Base-by-base conservation (phyloP, 805 yeast species). In the Kluyveromyces starmeri region DNA sequence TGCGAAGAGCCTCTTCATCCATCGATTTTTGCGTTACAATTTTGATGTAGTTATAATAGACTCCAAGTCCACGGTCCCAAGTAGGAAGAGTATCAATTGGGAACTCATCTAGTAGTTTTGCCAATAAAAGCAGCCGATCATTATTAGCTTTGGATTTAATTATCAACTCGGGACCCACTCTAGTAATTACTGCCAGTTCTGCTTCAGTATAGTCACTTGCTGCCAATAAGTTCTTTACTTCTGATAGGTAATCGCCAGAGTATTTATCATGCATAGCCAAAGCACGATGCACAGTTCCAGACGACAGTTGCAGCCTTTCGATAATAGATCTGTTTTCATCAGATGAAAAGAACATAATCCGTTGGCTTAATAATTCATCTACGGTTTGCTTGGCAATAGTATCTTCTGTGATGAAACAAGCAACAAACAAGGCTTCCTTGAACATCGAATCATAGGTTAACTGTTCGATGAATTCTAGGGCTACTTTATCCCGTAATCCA, bases 111-210 rank as follows among this genome's bases (percentile, higher is more conserved):
- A 71, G 47, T 7, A 80, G 41, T 1, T 37, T 39, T n/a, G 50
- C 46, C n/a, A 74, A 45, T 8, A 49, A 43, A 5, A 38, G 29
- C 17, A 65, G 35, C 26, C 45, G 41, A 4, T 48, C 37, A 1
- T 55, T 58, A 37, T 70, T 68, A n/a, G 70, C 64, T 11, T 78
- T 69, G 28, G 45, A 33, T 7, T 34, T 36, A 22, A 58, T 28
- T 1, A 88, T 72, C 3, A 78, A 70, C 10, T 58, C 53, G 7
- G 97, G 97, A 0, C 89, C 97, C 20, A 85, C 79, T 3, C 65
- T 53, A 1, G 61, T 50, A 7, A 77, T 46, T 4, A 83, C 57
- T 1, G 73, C 59, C 2, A 58, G 51, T 47, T 83, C 92, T 0
- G 95, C 95, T 25, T 72, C 75, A 0, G 58, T 63, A 62, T 71